Evolutionary conservation across 2,329 filamentous ascomycete genomes (phyloP).

Genomic region (Clarireedia paspali): DNA sequence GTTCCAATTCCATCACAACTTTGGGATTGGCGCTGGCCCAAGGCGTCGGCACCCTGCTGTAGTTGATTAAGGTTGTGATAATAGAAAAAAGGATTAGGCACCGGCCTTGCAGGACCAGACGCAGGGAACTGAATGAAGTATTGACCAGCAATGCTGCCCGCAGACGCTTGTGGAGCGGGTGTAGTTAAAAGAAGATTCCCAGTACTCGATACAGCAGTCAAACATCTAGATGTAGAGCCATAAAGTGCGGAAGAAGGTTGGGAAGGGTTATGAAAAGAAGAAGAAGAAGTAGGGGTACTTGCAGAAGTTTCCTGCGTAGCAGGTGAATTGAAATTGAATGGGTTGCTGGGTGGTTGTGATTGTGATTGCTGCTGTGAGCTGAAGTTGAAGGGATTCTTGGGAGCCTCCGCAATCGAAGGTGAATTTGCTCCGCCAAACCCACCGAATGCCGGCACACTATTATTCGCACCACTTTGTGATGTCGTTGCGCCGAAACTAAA

Average conservation of each 20-base stretch:
- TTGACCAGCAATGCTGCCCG: no score
- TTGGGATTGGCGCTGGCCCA: no score
- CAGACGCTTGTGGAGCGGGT: no score
- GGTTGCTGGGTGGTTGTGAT: not conserved
- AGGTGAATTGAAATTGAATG: not conserved
- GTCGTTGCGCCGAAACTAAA: slow-evolving; percentile 2
- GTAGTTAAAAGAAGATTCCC: no score
- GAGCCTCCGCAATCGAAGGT: not conserved
- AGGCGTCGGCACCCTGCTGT: no score
- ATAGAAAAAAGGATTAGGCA: no score
- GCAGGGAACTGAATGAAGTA: no score
- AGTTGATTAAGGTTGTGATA: no score
- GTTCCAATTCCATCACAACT: no score
- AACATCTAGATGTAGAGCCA: not conserved
- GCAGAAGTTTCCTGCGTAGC: not conserved
- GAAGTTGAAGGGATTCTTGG: slow-evolving; percentile 2
- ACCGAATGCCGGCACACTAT: not conserved
- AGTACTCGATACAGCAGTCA: no score
- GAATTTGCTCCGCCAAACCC: slow-evolving; percentile 3
- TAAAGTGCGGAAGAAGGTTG: not conserved
- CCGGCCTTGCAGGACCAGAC: no score
- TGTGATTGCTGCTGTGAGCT: not conserved
- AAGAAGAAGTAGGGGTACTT: slow-evolving; percentile 2
- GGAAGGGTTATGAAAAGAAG: not conserved
- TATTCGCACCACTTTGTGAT: slow-evolving; percentile 4